Evolutionary conservation across 2,329 filamentous ascomycete species (phyloP).

Genomic region (Xylariaceae sp.): DNA sequence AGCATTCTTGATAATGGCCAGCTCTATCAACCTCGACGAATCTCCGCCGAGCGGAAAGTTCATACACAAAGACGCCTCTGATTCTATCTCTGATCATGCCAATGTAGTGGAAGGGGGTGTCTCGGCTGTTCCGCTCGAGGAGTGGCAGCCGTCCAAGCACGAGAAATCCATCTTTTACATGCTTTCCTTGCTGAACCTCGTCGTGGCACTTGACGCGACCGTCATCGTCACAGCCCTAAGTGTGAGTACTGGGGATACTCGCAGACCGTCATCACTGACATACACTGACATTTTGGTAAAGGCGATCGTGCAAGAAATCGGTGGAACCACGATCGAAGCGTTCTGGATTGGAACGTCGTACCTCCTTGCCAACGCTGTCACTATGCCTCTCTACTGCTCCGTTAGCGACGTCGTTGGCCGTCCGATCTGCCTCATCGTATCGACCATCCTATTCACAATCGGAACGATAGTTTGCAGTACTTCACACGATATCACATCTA

Average conservation of each 20-base stretch:
- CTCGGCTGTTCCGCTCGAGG: too few relatives aligned
- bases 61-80: too few relatives aligned
- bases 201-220: slow-evolving; percentile 24
- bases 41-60: too few relatives aligned
- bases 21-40: too few relatives aligned
- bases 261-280: background rate
- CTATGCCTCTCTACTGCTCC: slow-evolving; percentile 22
- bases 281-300: background rate
- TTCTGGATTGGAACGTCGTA: slow-evolving; percentile 26
- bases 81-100: too few relatives aligned
- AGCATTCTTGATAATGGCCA: too few relatives aligned
- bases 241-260: slow-evolving; percentile 9
- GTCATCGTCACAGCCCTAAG: slow-evolving; percentile 22
- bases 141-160: slow-evolving; percentile 12
- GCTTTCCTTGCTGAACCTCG: slow-evolving; percentile 20
- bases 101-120: too few relatives aligned
- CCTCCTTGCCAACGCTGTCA: slow-evolving; percentile 21
- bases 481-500: slow-evolving; percentile 28
- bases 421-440: slow-evolving; percentile 29
- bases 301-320: slow-evolving; percentile 15
- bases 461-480: slow-evolving; percentile 38
- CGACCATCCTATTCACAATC: slow-evolving; percentile 36
- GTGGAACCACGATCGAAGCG: slow-evolving; percentile 15
- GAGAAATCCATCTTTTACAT: slow-evolving; percentile 26
- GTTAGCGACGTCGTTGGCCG: slow-evolving; percentile 33